Evolutionary conservation across 2,329 filamentous ascomycete species (phyloP).

Genomic region (Aspergillus sojae): DNA sequence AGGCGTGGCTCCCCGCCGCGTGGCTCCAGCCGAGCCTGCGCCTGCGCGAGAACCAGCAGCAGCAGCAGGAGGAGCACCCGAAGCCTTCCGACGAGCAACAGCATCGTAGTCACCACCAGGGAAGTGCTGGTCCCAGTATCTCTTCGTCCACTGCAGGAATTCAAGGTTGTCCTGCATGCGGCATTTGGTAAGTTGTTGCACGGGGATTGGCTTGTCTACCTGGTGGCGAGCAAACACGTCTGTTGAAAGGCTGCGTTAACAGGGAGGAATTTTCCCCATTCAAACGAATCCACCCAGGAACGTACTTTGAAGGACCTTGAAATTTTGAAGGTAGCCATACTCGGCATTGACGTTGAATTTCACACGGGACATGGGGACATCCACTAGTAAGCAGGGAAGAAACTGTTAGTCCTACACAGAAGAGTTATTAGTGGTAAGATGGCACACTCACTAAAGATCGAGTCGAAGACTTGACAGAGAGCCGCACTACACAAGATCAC

Average conservation of each 20-base stretch:
- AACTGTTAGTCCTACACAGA: neutral
- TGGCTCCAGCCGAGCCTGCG: slow-evolving; percentile 48
- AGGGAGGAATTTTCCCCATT: neutral
- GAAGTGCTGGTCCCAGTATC: slow-evolving; percentile 97
- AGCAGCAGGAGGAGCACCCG: slow-evolving; percentile 57
- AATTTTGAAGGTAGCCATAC: slow-evolving; percentile 97
- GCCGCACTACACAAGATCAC: slow-evolving; percentile 67
- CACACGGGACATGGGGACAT: slow-evolving; percentile 92
- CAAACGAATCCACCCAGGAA: slow-evolving; percentile 1
- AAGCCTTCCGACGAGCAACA: slow-evolving; percentile 78
- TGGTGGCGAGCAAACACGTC: slow-evolving; percentile 83
- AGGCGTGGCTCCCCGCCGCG: slow-evolving; percentile 63
- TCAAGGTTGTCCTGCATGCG: slow-evolving; percentile 99
- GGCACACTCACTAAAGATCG: slow-evolving; percentile 73
- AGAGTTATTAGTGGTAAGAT: neutral
- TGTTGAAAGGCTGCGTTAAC: slow-evolving; percentile 19
- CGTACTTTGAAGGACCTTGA: slow-evolving; percentile 95
- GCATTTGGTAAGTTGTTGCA: slow-evolving; percentile 89
- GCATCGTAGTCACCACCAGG: slow-evolving; percentile 97
- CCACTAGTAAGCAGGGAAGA: slow-evolving; percentile 52
- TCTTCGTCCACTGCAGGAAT: slow-evolving; percentile 96
- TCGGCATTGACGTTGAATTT: slow-evolving; percentile 98
- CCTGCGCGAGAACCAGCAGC: slow-evolving; percentile 54
- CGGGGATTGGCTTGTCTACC: slow-evolving; percentile 86
- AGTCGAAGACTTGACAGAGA: slow-evolving; percentile 96